Base-by-base conservation (phyloP, 225 moss, liverwort and hornwort genomes). In the Marchantia polymorpha region DNA sequence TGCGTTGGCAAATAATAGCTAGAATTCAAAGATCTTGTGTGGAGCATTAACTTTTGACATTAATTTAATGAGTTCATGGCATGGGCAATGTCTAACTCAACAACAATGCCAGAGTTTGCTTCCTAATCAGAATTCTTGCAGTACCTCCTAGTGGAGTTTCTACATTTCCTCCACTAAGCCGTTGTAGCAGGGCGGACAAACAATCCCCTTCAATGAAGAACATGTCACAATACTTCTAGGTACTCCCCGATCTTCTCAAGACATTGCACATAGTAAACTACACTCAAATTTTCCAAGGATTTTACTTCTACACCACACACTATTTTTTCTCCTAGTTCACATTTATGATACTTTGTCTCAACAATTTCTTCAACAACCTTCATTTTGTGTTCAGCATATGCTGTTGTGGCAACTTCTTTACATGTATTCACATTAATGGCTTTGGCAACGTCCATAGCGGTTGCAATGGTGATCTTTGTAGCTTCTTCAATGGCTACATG, bases 201-300 rank as follows among this genome's bases (percentile, higher is more conserved):
- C 30, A 95, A 93, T 27, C 99, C 99, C 79, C 89, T 88, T 84
- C 95, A 95, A 54, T 99, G 99, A 69, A 99, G 80, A 55, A 99
- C 93, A 61, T 95, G 99, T 69, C 99, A 95, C 72, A 99, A 78
- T n/a, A 95, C 99, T 90, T 99, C 99, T 73, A 99, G 84, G 77
- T 99, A 99, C 85, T 95, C 99, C 1, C 99, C 99, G 93, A 99
- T 99, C 79, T 91, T 95, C 84, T 95, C 99, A 64, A 99, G 85
- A 87, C 99, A 95, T 80, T 95, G 95, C 56, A 99, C 92, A 63
- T 93, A 99, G 73, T 89, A 99, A 47, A 91, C 95, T 79, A 95
- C 92, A 69, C 95, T 83, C 77, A 93, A 88, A 27, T 83, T 74
- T 65, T 92, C 91, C 26, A 99, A 52, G 46, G 89, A 77, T 65